These are phyloP conservation scores for Globisporangium canariense DNA, from an alignment of 352 stramenopile genomes.

Conservation along the genomic window DNA sequence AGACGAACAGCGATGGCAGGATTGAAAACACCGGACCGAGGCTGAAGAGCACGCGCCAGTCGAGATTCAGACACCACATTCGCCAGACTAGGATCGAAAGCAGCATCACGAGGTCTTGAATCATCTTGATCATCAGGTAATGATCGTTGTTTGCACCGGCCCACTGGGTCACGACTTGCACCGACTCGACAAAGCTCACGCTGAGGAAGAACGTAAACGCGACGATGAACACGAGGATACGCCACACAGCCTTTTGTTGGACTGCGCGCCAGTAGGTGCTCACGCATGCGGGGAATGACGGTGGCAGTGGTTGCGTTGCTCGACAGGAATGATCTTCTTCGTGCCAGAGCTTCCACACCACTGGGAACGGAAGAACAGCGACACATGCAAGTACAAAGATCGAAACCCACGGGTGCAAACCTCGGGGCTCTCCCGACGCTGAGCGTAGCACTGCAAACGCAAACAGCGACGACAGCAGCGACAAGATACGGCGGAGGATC, in stretches of 20 bases:
- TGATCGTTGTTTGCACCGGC: constrained; percentile 20
- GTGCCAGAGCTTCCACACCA: constrained; percentile 34
- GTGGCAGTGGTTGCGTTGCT: constrained; percentile 5
- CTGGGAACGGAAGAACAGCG: constrained; percentile 25
- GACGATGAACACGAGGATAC: constrained; percentile 33
- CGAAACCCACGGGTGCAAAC: background rate
- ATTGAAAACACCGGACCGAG: constrained; percentile 24
- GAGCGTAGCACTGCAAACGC: constrained; percentile 11
- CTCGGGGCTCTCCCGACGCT: constrained; percentile 6
- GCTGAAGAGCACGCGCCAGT: constrained; percentile 37
- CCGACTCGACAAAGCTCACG: constrained; percentile 28
- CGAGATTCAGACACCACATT: constrained; percentile 37
- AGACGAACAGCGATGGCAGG: constrained; percentile 23
- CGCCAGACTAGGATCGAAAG: constrained; percentile 33
- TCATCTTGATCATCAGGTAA: constrained; percentile 17
- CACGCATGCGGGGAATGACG: constrained; percentile 23
- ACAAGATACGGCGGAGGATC: constrained; percentile 26
- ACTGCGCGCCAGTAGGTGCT: constrained; percentile 36
- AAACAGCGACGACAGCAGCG: constrained; percentile 16
- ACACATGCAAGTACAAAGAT: constrained; percentile 30
- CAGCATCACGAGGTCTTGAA: constrained; percentile 23
- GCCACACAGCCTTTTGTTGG: constrained; percentile 52
- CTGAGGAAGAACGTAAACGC: constrained; percentile 39
- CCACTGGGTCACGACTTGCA: constrained; percentile 24
- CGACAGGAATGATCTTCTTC: background rate